Evolutionary conservation across 1,139 yeast genomes (phyloP), one percentile per base, ranked within the genome.

Genomic region (Scheffersomyces parashehatae): DNA sequence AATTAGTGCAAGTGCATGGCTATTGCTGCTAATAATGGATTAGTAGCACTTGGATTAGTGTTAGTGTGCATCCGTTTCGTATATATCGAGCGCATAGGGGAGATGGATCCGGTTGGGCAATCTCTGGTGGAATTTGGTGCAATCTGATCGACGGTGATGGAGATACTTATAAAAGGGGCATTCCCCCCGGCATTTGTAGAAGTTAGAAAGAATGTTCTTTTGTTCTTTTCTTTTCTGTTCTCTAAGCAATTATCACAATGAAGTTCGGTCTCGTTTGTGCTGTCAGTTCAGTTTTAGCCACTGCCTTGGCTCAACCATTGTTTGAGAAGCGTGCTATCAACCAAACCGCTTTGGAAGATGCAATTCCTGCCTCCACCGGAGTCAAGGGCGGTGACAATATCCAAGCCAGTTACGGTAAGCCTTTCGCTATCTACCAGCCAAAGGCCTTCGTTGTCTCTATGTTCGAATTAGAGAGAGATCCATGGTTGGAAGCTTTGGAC

Each of bases 381-480:
- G 20, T 14, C 12, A 31, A 31, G n/a, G 4, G 24, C n/a, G 35
- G 35, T 14, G 35, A 31, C 24, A 50, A 60, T 39, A 40, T 65
- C 28, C 56, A 61, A 39, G 48, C 67, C n/a, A 49, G 64, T 7
- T 60, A 58, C 44, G 69, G 66, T 29, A 65, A 62, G 46, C 72
- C 70, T n/a, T 61, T 49, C 41, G 69, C 75, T 4, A 44, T 67
- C n/a, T 72, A 69, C 56, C 70, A 68, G 49, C 88, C 88, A 41
- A 73, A 78, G 58, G 81, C 75, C 7, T 65, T 82, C 51, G 62
- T 82, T 46, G 67, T 82, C 44, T 78, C 83, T 46, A 77, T 81
- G 82, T 82, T 82, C 58, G 67, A 61, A 43, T 68, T 68, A 26
- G 88, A 82, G 60, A 67, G 75, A 56, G 74, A 67, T 38, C 79